Base-by-base conservation (phyloP, 495 filamentous ascomycete genomes). In the Trypethelium eluteriae region DNA sequence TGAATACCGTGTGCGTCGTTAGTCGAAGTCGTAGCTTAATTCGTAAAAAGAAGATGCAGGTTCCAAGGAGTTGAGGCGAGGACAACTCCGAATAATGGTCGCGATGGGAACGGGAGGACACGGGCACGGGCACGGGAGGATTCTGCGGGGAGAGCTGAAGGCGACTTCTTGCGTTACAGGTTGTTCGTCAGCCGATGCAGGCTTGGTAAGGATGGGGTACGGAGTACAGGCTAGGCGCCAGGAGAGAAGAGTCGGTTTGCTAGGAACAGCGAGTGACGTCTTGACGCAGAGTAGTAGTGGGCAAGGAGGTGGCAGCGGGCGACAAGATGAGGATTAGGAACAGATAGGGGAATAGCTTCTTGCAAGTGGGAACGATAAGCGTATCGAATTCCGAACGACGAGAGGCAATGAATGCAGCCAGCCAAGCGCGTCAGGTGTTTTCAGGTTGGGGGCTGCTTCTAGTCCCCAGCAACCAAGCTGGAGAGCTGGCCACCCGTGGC, bases 151-250 rank as follows among this genome's bases (percentile, higher is more conserved):
- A 44, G 53, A n/a, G 32, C 25, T 25, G 25, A 25, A 36, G 32
- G 53, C 53, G 32, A 36, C 53, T 59, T 59, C 53, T 14, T 36
- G 10, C 6, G 53, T 59, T 35, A 35, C 53, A 7, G 18, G 18
- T 9, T 9, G 53, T 59, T 7, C 25, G 11, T 59, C 53, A 59
- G 53, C 53, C 32, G 32, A 59, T 59, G 53, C 53, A 59, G 32
- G 53, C 53, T 59, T 14, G 14, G 14, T 18, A 32, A 4, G 14
- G 41, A 44, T 25, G 25, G 49, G 41, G 41, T 16, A 18, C 49
- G 25, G 25, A 6, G 3, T 36, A 32, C 53, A 59, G 32, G 53
- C 18, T 36, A 59, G 53, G 25, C 53, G 53, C 53, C 53, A 36
- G 53, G 41, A 25, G 25, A 25, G 25, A 25, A 25, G 0, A 25